Base-by-base conservation (phyloP, 345 rosid species). In the Linum lewisii region DNA sequence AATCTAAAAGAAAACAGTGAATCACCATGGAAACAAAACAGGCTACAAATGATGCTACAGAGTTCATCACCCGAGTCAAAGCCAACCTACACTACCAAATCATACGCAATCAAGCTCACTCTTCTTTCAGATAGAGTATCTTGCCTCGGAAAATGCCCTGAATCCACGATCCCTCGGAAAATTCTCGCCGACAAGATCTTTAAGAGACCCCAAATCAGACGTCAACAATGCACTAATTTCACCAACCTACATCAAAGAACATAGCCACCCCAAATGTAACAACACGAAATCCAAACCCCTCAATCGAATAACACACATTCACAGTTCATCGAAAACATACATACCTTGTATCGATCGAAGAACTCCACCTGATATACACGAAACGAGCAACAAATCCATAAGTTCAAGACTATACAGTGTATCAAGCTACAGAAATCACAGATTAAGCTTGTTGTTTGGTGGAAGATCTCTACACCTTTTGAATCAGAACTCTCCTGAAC, bases 141-240 rank as follows among this genome's bases (percentile, higher is more conserved):
- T 84, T 92, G 90, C 98, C 98, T 92, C 95, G 26, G 96, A 86
- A 84, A 88, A 79, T 38, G 98, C 98, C 72, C 98, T 86, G 59
- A 92, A 86, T 55, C 98, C 96, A 60, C 98, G 98, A 76, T 88
- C 98, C 69, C 98, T 80, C 21, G 96, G 84, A 73, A 83, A 75
- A 70, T 92, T 92, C 76, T 92, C 98, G 20, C 87, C 83, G 65
- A 92, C 87, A 59, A 85, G 60, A 70, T 78, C 71, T 68, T 92
- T 88, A 47, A 88, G 72, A 61, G 96, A 78, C 62, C 93, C 95
- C 81, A 92, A 84, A 78, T 92, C 98, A 73, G 90, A 81, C 22
- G 96, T 88, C 59, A 92, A 78, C 72, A 88, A 74, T 38, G 87
- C 93, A 29, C 84, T 80, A 51, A 88, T 82, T 74, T 92, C 98